Conservation (phyloP, 2,329 filamentous ascomycete species). For the Xylaria sp. region DNA sequence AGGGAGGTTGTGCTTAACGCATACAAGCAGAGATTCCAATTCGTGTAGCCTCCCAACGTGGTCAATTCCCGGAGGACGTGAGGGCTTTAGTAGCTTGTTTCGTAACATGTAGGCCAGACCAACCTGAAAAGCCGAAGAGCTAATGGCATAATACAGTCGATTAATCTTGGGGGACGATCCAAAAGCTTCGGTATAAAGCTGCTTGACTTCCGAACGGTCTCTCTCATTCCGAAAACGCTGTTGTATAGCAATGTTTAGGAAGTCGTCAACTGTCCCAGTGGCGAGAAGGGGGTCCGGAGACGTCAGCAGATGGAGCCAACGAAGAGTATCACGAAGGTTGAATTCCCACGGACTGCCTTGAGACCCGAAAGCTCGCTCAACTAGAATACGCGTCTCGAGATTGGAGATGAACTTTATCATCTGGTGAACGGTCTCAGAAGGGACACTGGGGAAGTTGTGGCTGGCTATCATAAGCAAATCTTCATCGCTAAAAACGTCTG, state of each 20-base stretch:
- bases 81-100: constrained; percentile 64
- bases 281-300: constrained; percentile 70
- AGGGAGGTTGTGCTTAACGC: constrained; percentile 86
- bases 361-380: constrained; percentile 66
- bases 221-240: constrained; percentile 82
- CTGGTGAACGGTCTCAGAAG: constrained; percentile 67
- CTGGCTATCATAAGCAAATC: constrained; percentile 86
- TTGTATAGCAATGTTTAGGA: constrained; percentile 83
- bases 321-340: constrained; percentile 88
- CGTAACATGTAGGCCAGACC: constrained; percentile 78
- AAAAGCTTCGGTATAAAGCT: constrained; percentile 75
- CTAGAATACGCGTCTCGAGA: constrained; percentile 78
- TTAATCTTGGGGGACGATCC: constrained; percentile 62
- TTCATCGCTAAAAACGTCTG: constrained; percentile 84
- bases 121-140: constrained; percentile 75
- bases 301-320: constrained; percentile 82
- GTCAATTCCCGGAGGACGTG: constrained; percentile 63
- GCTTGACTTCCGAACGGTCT: constrained; percentile 74
- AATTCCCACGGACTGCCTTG: constrained; percentile 92
- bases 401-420: constrained; percentile 83
- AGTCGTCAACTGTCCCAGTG: constrained; percentile 73
- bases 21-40: constrained; percentile 88
- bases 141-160: constrained; percentile 78
- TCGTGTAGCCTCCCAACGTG: constrained; percentile 71
- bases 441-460: constrained; percentile 76